A percentile compares a stretch with the other conserved stretches of the same genome.
Evolutionary conservation across 2,329 filamentous ascomycete genomes (phyloP).

Genomic region (Knoxdaviesia proteae): DNA sequence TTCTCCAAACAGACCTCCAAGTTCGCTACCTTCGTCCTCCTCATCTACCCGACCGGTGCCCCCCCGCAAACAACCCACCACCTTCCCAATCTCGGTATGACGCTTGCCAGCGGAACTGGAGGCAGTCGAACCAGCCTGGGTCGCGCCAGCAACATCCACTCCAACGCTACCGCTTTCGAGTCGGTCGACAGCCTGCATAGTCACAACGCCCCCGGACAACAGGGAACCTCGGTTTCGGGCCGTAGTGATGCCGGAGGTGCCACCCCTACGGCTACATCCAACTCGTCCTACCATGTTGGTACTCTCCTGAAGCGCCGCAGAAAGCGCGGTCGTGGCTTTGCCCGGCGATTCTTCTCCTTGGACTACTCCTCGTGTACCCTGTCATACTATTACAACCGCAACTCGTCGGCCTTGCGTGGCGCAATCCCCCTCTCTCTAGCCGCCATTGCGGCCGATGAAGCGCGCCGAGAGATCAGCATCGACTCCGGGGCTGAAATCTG

Average conservation of each 20-base stretch:
- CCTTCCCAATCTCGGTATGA: conserved; percentile 31
- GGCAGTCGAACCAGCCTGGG: conserved; percentile 30
- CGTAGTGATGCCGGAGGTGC: conserved; percentile 23
- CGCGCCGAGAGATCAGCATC: conserved; percentile 78
- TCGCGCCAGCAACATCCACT: conserved; percentile 22
- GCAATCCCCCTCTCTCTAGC: conserved; percentile 83
- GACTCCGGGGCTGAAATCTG: conserved; percentile 94
- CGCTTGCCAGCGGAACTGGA: conserved; percentile 9
- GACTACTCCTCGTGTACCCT: conserved; percentile 87
- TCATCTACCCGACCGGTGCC: conserved; percentile 75
- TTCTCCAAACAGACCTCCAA: conserved; percentile 93
- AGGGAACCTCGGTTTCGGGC: conserved; percentile 29
- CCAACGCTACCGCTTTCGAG: conserved; percentile 24
- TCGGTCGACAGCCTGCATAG: conserved; percentile 42
- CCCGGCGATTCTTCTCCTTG: conserved; percentile 82
- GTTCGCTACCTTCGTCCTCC: conserved; percentile 79
- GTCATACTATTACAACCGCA: conserved; percentile 89
- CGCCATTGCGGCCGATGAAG: conserved; percentile 74
- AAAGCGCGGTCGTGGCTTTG: conserved; percentile 86
- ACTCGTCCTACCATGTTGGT: conserved; percentile 55
- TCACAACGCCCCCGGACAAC: conserved; percentile 16
- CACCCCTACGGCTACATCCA: conserved; percentile 8
- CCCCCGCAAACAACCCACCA: conserved; percentile 57
- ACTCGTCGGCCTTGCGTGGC: conserved; percentile 77
- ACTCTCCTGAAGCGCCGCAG: conserved; percentile 73